phyloP scores from a whole-genome alignment of 2,329 filamentous ascomycete species.

The Alternaria sp. region DNA sequence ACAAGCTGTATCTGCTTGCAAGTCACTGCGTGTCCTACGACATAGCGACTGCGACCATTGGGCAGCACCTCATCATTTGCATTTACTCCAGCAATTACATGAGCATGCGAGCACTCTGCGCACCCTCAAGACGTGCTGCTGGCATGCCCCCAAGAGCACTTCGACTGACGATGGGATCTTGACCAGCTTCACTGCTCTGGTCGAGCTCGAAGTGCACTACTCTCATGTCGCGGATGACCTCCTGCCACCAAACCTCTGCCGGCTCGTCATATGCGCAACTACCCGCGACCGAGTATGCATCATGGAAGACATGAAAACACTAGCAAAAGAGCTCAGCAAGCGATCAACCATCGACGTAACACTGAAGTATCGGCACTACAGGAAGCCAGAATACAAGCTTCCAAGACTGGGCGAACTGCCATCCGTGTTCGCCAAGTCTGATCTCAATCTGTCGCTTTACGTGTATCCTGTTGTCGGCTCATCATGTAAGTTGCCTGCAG shows the following conservation, averaged over 20 bases:
- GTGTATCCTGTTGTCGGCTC: not conserved
- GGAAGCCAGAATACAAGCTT: not conserved
- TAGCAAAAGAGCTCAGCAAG: not conserved
- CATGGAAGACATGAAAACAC: not conserved
- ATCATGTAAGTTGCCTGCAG: not conserved
- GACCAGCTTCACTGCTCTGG: not conserved
- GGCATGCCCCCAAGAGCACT: not conserved
- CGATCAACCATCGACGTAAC: not conserved
- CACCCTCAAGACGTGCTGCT: not conserved
- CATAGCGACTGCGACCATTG: not conserved
- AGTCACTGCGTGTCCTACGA: not conserved
- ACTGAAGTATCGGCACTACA: not conserved
- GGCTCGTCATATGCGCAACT: not conserved
- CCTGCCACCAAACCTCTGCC: not conserved
- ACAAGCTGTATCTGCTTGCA: not conserved
- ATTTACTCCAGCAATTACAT: not conserved
- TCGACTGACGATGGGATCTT: fast-evolving
- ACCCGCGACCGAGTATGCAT: not conserved
- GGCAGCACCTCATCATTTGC: not conserved
- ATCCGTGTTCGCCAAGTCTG: not conserved
- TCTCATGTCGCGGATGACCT: not conserved
- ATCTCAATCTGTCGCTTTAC: not conserved
- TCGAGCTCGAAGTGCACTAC: not conserved
- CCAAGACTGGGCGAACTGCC: not conserved
- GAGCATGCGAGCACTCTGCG: not conserved